Percentiles rank a stretch among this genome's conserved stretches.
Evolutionary conservation across 495 filamentous ascomycete genomes (phyloP).

Genomic region (Podospora pseudopauciseta): DNA sequence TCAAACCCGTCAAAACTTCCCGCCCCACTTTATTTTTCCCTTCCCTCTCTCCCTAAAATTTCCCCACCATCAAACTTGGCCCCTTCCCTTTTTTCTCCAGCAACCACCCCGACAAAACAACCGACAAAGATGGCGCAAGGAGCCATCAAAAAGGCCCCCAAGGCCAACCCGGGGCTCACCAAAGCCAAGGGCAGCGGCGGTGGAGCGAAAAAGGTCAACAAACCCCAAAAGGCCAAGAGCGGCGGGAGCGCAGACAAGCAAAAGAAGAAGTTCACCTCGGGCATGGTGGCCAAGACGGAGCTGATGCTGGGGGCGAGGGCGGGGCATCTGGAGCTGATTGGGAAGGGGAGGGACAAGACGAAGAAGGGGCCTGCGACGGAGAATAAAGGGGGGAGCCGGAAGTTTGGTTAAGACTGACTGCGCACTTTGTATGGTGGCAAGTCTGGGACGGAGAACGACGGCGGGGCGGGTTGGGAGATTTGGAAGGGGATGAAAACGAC

Average conservation of each 20-base stretch:
- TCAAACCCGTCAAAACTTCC: background rate
- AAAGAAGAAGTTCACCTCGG: slow-evolving; percentile 40
- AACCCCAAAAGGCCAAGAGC: slow-evolving; percentile 33
- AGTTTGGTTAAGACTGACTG: slow-evolving; percentile 43
- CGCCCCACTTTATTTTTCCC: background rate
- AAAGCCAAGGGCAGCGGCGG: slow-evolving; percentile 26
- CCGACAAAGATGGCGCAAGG: slow-evolving; percentile 44
- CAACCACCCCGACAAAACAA: background rate
- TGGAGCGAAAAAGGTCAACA: slow-evolving; percentile 26
- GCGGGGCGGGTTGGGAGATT: background rate
- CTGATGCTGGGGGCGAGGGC: slow-evolving; percentile 45
- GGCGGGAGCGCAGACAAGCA: slow-evolving; percentile 43
- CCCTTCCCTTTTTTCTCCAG: slow-evolving; percentile 1
- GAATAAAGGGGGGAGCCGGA: slow-evolving; percentile 43
- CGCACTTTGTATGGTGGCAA: too few relatives aligned
- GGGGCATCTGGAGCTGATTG: slow-evolving; percentile 49
- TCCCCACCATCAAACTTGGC: background rate
- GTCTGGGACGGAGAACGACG: background rate
- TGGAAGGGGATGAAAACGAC: background rate
- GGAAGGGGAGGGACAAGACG: slow-evolving; percentile 42
- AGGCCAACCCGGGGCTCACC: slow-evolving; percentile 27
- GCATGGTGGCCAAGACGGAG: slow-evolving; percentile 45
- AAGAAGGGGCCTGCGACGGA: slow-evolving; percentile 20
- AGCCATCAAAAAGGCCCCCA: slow-evolving; percentile 36
- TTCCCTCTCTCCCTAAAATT: background rate